Base-by-base conservation (phyloP, 371 early-diverging fungal species). In the Mortierella sp. region DNA sequence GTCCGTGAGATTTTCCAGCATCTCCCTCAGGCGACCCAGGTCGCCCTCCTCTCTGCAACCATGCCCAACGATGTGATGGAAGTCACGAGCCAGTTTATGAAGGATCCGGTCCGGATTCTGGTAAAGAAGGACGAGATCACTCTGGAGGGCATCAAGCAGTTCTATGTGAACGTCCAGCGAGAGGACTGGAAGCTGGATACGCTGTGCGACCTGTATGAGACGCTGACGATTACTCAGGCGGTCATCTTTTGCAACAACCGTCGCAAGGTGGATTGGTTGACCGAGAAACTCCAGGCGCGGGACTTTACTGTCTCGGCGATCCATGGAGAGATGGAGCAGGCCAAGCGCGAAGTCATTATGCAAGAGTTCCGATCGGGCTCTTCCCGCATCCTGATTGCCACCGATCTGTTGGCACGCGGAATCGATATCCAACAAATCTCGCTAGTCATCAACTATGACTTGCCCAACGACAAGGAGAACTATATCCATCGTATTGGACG, bases 401-500 rank as follows among this genome's bases (percentile, higher is more conserved):
- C 99, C 74, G 99, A 99, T 88, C 90, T 99, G 72, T 94, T 97
- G 92, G 99, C 98, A n/a, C 96, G 99, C 89, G 99, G 99, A 86
- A 98, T 99, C 80, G 99, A 99, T 92, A 97, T 99, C 52, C 99
- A 99, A 90, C 98, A 99, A 83, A 97, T 99, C 9, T 98, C 99
- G 42, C 92, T 99, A 76, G 99, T 96, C 70, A 95, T 97, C 90
- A 99, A 97, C 94, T 98, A 99, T 88, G 99, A 99, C 90, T 93
- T 99, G 73, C 99, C 99, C 68, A 88, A 92, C 71, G 96, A 96
- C 90, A 95, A 96, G 86, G 98, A 99, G 90, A 96, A 96, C 90
- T 98, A 99, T 89, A 97, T 99, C 84, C 98, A 97, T 90, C 93
- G 99, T 84, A 99, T 99, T 88, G 99, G 99, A 89, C 95, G 99